These are phyloP conservation scores for Bipolaris oryzae DNA, from an alignment of 2,329 filamentous ascomycete genomes.

Conservation along the genomic window DNA sequence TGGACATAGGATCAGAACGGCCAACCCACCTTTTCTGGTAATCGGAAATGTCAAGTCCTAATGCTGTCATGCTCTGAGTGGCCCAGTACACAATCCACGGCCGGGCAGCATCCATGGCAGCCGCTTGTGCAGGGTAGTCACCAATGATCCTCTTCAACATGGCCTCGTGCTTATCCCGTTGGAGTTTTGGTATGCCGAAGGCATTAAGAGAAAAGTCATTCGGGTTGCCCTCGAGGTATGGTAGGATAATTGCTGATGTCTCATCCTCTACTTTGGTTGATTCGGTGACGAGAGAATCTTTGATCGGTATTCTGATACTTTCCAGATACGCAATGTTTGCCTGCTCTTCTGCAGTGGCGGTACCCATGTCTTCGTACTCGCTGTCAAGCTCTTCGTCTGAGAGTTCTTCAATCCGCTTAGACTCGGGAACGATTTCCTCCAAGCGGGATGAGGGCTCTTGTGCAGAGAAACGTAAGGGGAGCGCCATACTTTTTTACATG, in stretches of 20 bases:
- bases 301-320: conserved; percentile 59
- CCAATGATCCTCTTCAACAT: conserved; percentile 65
- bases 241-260: conserved; percentile 71
- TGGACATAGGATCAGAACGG: neutral
- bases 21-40: conserved; percentile 70
- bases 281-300: conserved; percentile 69
- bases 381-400: conserved; percentile 38
- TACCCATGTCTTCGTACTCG: conserved; percentile 48
- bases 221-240: conserved; percentile 65
- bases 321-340: conserved; percentile 40
- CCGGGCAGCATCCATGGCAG: conserved; percentile 80
- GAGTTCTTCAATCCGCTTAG: conserved; percentile 44
- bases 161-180: conserved; percentile 63
- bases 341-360: conserved; percentile 33
- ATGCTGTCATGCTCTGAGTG: conserved; percentile 72
- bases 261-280: conserved; percentile 72
- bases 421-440: conserved; percentile 33
- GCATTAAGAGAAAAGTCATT: conserved; percentile 65
- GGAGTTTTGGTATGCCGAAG: conserved; percentile 76
- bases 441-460: conserved; percentile 32
- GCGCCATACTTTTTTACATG: conserved; percentile 33
- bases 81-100: conserved; percentile 98
- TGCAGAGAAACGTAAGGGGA: conserved; percentile 26
- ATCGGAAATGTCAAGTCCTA: conserved; percentile 73
- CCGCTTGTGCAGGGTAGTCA: conserved; percentile 71